Evolutionary conservation across 2,329 filamentous ascomycete species (phyloP).

Genomic region (Calycina herbarum): DNA sequence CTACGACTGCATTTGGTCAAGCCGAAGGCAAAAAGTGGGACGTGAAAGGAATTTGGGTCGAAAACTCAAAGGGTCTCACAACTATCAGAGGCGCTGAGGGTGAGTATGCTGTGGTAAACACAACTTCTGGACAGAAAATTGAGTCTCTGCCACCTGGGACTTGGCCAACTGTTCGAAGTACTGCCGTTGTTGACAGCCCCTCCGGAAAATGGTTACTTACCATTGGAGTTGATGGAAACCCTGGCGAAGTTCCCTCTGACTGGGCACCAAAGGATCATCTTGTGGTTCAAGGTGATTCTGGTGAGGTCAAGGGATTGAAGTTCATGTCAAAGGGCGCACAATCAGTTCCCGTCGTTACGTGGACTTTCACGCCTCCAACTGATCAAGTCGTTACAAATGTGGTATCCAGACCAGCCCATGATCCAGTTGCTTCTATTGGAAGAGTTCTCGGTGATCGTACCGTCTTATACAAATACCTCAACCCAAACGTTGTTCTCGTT

Average conservation of each 20-base stretch:
- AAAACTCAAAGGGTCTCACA: slow-evolving; percentile 52
- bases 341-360: slow-evolving; percentile 51
- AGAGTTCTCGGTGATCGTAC: slow-evolving; percentile 87
- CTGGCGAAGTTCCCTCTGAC: slow-evolving; percentile 47
- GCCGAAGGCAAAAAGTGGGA: slow-evolving; percentile 58
- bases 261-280: slow-evolving; percentile 54
- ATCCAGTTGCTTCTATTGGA: slow-evolving; percentile 92
- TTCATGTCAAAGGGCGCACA: slow-evolving; percentile 48
- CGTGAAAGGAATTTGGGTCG: slow-evolving; percentile 65
- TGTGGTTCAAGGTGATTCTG: slow-evolving; percentile 51
- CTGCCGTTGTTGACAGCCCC: slow-evolving; percentile 53
- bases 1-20: slow-evolving; percentile 61
- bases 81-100: slow-evolving; percentile 47
- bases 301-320: slow-evolving; percentile 55
- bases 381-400: slow-evolving; percentile 69
- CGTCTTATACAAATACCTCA: slow-evolving; percentile 98
- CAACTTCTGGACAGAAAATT: slow-evolving; percentile 51
- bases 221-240: slow-evolving; percentile 51
- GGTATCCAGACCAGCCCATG: slow-evolving; percentile 68
- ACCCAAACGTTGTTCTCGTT: slow-evolving; percentile 79
- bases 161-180: slow-evolving; percentile 45
- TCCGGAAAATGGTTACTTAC: slow-evolving; percentile 55
- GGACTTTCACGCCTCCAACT: slow-evolving; percentile 69
- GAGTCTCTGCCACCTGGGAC: slow-evolving; percentile 45
- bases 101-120: slow-evolving; percentile 58